phyloP scores from a whole-genome alignment of 352 stramenopile species.

The Phytophthora uliginosa region DNA sequence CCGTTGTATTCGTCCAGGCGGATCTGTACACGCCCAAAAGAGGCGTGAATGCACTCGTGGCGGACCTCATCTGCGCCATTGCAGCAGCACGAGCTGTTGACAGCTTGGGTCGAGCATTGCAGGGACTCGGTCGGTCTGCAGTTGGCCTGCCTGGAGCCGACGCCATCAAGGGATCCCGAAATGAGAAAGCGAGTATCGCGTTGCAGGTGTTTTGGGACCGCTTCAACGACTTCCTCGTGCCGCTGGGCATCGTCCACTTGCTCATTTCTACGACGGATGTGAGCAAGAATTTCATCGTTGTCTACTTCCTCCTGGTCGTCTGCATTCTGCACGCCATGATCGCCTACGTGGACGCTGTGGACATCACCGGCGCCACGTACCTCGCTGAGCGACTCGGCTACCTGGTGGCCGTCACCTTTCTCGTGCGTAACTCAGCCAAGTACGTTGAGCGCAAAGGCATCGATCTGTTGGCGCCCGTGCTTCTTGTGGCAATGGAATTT shows the following conservation, averaged over 20 bases:
- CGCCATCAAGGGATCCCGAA: conserved; percentile 20
- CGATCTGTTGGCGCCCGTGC: conserved; percentile 36
- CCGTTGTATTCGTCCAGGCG: conserved; percentile 28
- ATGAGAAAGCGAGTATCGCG: conserved; percentile 38
- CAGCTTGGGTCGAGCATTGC: conserved; percentile 34
- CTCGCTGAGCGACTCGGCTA: conserved; percentile 37
- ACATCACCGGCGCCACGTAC: conserved; percentile 35
- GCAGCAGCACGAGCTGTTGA: conserved; percentile 30
- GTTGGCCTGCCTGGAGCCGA: conserved; percentile 19
- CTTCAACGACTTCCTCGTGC: conserved; percentile 42
- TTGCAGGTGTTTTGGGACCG: conserved; percentile 46
- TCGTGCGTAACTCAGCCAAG: conserved; percentile 27
- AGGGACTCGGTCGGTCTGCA: conserved; percentile 21
- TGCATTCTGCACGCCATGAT: conserved; percentile 39
- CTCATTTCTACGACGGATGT: conserved; percentile 33
- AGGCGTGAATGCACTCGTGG: conserved; percentile 37
- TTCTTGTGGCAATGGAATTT: conserved; percentile 34
- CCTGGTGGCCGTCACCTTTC: conserved; percentile 33
- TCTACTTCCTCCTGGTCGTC: conserved; percentile 42
- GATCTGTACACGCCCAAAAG: conserved; percentile 26
- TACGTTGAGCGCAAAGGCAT: conserved; percentile 28
- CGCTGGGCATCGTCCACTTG: conserved; percentile 39
- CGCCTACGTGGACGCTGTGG: conserved; percentile 37
- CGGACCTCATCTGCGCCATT: conserved; percentile 35
- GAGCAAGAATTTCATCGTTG: conserved; percentile 34